Evolutionary conservation across 345 rosid species (phyloP).

Genomic region (Eucalyptus sp.): DNA sequence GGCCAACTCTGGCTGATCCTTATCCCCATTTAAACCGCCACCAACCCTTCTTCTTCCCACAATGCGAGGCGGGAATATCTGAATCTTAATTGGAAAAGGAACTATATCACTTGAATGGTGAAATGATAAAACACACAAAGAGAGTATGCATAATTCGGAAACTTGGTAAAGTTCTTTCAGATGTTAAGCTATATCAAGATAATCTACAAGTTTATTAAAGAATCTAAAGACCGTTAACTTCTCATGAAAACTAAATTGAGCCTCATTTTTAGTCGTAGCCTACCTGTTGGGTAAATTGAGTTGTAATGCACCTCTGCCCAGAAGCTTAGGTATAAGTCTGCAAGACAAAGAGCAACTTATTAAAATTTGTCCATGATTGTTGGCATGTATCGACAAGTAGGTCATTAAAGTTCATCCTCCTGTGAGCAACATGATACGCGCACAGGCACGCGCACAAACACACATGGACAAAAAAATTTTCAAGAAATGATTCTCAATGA

Average conservation of each 20-base stretch:
- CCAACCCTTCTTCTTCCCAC: conserved; percentile 60
- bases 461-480: neutral
- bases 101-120: neutral
- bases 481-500: neutral
- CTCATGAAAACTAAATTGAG: neutral
- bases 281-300: conserved; percentile 61
- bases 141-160: neutral
- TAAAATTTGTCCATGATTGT: neutral
- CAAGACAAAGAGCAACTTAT: conserved; percentile 2
- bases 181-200: neutral
- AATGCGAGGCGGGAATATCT: conserved; percentile 32
- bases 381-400: neutral
- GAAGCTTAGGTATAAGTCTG: conserved; percentile 78
- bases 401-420: neutral
- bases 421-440: neutral
- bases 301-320: conserved; percentile 99
- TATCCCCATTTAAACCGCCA: conserved; percentile 51
- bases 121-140: neutral
- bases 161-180: neutral
- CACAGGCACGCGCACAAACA: rapidly evolving
- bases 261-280: neutral
- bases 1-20: neutral
- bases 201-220: neutral
- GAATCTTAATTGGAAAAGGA: neutral
- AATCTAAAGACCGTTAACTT: neutral